Evolutionary conservation across 257 asterid species (phyloP).

Genomic region (Echium plantagineum): DNA sequence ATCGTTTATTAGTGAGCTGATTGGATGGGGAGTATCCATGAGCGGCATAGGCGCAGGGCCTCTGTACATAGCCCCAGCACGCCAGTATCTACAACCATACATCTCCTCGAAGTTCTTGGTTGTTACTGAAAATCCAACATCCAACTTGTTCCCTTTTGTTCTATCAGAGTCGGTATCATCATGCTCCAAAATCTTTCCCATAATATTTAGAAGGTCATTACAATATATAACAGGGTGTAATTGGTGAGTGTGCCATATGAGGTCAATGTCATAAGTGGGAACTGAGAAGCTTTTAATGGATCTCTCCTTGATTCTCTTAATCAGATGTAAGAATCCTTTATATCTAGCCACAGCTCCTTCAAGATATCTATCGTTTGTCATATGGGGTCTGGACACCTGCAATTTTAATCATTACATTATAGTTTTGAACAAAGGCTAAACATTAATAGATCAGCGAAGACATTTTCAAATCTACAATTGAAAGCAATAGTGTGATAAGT

Average conservation of each 20-base stretch:
- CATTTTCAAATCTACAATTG: too few species aligned
- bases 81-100: constrained; percentile 77
- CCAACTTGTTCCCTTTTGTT: constrained; percentile 84
- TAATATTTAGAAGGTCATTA: constrained; percentile 52
- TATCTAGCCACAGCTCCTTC: constrained; percentile 86
- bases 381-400: constrained; percentile 61
- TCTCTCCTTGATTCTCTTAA: constrained; percentile 71
- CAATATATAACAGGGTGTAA: constrained; percentile 72
- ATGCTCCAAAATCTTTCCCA: constrained; percentile 72
- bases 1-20: background rate
- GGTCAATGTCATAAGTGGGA: constrained; percentile 95
- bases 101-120: constrained; percentile 70
- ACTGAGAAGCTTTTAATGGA: constrained; percentile 69
- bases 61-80: constrained; percentile 91
- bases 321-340: constrained; percentile 84
- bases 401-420: background rate
- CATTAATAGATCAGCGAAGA: background rate
- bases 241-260: constrained; percentile 98
- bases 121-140: constrained; percentile 67
- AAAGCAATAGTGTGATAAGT: background rate
- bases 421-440: background rate
- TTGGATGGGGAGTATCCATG: constrained; percentile 19
- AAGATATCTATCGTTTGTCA: constrained; percentile 46
- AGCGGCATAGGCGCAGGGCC: constrained; percentile 69
- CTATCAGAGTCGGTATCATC: constrained; percentile 93